These are phyloP conservation scores for Hanseniaspora clermontiae DNA, from an alignment of 805 yeast genomes.

Conservation along the genomic window DNA sequence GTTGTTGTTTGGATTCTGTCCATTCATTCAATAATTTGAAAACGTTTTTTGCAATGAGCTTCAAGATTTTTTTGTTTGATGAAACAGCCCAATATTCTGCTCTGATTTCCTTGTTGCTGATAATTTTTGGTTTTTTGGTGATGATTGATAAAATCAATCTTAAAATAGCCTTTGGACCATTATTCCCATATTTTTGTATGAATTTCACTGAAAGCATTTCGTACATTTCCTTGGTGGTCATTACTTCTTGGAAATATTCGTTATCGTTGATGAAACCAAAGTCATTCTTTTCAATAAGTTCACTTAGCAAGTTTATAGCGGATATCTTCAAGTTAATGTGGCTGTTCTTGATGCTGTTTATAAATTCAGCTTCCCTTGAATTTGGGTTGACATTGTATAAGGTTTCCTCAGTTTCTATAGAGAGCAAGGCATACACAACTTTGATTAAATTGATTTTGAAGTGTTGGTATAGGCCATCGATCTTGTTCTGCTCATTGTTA, in stretches of 20 bases:
- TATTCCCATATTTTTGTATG: neutral
- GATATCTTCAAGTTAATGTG: neutral
- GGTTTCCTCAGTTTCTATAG: conserved; percentile 46
- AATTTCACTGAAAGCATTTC: neutral
- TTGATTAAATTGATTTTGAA: conserved; percentile 46
- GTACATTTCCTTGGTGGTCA: neutral
- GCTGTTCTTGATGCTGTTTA: neutral
- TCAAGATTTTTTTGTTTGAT: conserved; percentile 23
- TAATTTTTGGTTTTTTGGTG: neutral
- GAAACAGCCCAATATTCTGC: conserved; percentile 14
- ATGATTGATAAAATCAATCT: neutral
- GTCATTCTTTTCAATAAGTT: conserved; percentile 1
- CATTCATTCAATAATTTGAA: conserved; percentile 19
- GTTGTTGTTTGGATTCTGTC: conserved; percentile 25
- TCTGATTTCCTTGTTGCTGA: neutral
- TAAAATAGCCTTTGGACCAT: neutral
- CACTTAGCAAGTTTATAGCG: neutral
- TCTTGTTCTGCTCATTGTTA: conserved; percentile 45
- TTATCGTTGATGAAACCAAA: neutral
- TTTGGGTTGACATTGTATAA: conserved; percentile 22
- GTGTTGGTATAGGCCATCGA: conserved; percentile 46
- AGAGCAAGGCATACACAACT: conserved; percentile 40
- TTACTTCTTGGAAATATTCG: neutral
- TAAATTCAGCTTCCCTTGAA: neutral
- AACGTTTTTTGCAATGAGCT: conserved; percentile 25